Base-by-base conservation (phyloP, 2,329 filamentous ascomycete genomes). In the Exophiala mesophila region DNA sequence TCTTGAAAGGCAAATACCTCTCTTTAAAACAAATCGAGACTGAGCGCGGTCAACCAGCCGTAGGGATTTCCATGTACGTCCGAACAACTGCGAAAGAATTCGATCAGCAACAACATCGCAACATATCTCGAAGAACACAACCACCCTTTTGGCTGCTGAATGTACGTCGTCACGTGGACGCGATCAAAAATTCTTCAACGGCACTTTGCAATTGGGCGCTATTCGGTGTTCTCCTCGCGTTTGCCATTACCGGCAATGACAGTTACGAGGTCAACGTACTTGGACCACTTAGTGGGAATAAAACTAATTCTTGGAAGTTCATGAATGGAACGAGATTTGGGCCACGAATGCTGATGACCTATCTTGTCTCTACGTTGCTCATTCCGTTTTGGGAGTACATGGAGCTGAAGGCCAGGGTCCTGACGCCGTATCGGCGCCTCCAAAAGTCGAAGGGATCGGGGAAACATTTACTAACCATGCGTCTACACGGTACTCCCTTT, bases 261-360 rank as follows among this genome's bases (percentile, higher is more conserved):
- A 39, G 39, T 16, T 39, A 34, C 20, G 17, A 21, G 13, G 21
- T 39, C 15, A 39, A 44, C 16, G 21, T 39, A 9, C 36, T 44
- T 12, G 36, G 36, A 5, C 13, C 29, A n/a, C 30, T 35, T 15
- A 20, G 31, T 4, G 17, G 17, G 19, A 35, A 41, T 21, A 30
- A 41, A 18, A 20, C 24, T 12, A 41, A 30, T 5, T 30, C 39
- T 8, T 41, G 39, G 39, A 26, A 39, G 26, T 44, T 44, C 29
- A 28, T 44, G 26, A 31, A 44, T 20, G 36, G 35, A 3, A 44
- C 36, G 19, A 44, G 24, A 29, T 44, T 44, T 33, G 41, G 41
- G 12, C 41, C 41, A 17, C 41, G 41, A 17, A 39, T 44, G 15
- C 34, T 44, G 36, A 39, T 44, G 35, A 39, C 41, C 16, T 23